These are phyloP conservation scores for Geosmithia putterillii DNA, from an alignment of 2,329 filamentous ascomycete species.

Conservation along the genomic window DNA sequence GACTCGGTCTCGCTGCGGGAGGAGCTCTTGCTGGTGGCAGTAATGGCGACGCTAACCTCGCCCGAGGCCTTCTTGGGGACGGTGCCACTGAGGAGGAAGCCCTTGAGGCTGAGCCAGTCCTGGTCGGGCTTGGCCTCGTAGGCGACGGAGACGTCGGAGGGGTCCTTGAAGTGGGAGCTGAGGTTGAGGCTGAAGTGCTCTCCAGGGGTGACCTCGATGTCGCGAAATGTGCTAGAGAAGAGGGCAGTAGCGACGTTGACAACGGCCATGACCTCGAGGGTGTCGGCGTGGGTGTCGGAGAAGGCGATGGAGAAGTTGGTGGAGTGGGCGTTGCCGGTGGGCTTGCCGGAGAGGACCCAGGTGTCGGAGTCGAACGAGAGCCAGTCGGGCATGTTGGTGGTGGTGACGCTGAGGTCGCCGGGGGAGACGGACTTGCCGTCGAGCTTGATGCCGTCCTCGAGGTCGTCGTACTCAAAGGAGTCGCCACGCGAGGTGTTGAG, in stretches of 20 bases:
- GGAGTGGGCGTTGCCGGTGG: conserved; percentile 43
- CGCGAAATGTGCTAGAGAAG: conserved; percentile 25
- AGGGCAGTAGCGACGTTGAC: conserved; percentile 22
- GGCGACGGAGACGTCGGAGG: conserved; percentile 22
- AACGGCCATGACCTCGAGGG: conserved; percentile 40
- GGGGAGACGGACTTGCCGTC: conserved; percentile 39
- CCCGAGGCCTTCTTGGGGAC: conserved; percentile 22
- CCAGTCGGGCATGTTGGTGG: conserved; percentile 52
- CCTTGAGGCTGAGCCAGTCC: conserved; percentile 30
- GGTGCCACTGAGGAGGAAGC: conserved; percentile 24
- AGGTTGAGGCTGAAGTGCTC: conserved; percentile 29
- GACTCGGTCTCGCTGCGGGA: conserved; percentile 21
- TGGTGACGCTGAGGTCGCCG: conserved; percentile 39
- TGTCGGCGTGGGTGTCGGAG: conserved; percentile 45
- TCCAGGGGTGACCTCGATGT: conserved; percentile 26
- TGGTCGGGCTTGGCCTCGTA: conserved; percentile 21
- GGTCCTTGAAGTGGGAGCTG: conserved; percentile 24
- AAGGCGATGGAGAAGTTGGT: conserved; percentile 52
- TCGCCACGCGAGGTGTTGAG: conserved; percentile 44
- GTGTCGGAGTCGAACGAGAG: conserved; percentile 50
- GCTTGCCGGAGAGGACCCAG: conserved; percentile 51
- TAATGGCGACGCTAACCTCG: conserved; percentile 16
- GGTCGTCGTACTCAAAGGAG: conserved; percentile 36
- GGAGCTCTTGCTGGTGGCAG: conserved; percentile 19
- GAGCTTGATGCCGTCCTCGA: conserved; percentile 39